These are phyloP conservation scores for Spergularia marina DNA, from an alignment of 148 eudicot genomes.

Conservation along the genomic window DNA sequence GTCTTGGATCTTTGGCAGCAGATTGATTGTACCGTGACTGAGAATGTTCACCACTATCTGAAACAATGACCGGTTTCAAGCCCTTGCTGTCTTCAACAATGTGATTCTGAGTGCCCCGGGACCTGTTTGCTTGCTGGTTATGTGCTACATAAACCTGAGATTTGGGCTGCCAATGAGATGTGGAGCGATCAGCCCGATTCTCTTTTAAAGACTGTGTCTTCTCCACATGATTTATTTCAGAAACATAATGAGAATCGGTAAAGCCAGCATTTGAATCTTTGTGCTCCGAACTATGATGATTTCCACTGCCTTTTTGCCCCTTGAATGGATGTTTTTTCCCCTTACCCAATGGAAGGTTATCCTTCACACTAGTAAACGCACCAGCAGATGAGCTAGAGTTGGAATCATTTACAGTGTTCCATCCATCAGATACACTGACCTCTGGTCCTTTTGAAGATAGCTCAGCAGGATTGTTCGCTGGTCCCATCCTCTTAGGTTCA, in stretches of 20 bases:
- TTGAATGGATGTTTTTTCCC: conserved; percentile 51
- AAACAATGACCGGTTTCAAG: conserved; percentile 30
- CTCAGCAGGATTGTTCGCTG: conserved; percentile 27
- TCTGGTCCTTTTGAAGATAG: conserved; percentile 27
- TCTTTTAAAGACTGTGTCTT: conserved; percentile 43
- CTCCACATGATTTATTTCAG: conserved; percentile 47
- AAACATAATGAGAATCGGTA: conserved; percentile 28
- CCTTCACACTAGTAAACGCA: conserved; percentile 30
- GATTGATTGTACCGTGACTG: conserved; percentile 17
- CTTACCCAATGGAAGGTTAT: conserved; percentile 40
- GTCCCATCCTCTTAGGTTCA: conserved; percentile 22
- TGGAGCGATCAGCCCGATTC: conserved; percentile 45
- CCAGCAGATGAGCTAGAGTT: conserved; percentile 24
- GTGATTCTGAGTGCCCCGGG: conserved; percentile 37
- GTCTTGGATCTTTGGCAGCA: conserved; percentile 29
- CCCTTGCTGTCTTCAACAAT: conserved; percentile 29
- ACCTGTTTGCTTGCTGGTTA: conserved; percentile 35
- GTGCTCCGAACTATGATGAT: conserved; percentile 33
- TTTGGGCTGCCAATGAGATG: conserved; percentile 88
- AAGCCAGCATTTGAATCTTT: conserved; percentile 33
- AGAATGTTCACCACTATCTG: conserved; percentile 17
- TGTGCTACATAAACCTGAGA: conserved; percentile 37
- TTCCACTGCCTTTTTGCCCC: conserved; percentile 41
- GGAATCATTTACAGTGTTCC: conserved; percentile 37
- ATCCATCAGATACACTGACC: conserved; percentile 37